Conservation (phyloP, 2,329 filamentous ascomycete genomes). For the Dryadomyces quercus-mongolicae region DNA sequence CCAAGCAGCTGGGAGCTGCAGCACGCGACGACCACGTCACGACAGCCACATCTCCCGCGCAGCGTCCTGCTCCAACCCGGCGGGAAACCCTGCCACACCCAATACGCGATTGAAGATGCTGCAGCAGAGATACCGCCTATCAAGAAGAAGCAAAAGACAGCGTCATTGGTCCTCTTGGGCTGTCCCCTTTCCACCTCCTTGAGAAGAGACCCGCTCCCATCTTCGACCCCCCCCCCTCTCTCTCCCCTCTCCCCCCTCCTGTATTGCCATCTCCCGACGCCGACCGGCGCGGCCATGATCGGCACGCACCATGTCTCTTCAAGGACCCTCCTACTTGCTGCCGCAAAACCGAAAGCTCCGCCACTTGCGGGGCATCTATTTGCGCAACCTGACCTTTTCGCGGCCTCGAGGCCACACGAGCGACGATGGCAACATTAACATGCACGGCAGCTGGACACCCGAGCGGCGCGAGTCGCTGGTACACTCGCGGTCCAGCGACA, state of each 20-base stretch:
- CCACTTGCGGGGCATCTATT: constrained; percentile 74
- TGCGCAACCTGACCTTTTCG: constrained; percentile 71
- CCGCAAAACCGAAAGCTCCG: constrained; percentile 77
- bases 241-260: background rate
- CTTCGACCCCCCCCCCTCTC: background rate
- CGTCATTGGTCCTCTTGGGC: background rate
- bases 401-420: constrained; percentile 37
- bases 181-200: background rate
- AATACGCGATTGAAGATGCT: background rate
- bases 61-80: background rate
- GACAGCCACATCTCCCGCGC: background rate
- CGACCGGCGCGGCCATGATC: constrained; percentile 16
- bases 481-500: constrained; percentile 43
- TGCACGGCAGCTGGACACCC: constrained; percentile 31
- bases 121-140: background rate
- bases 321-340: constrained; percentile 37
- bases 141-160: background rate
- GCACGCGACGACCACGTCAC: background rate
- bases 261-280: background rate
- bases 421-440: background rate
- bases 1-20: background rate
- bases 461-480: constrained; percentile 50
- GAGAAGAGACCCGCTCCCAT: background rate
- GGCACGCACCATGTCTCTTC: constrained; percentile 12
- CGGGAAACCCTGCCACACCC: background rate